A percentile compares a stretch with the other conserved stretches of the same genome.
Conservation (phyloP, 2,329 filamentous ascomycete species). For the Trichoderma sp. region DNA sequence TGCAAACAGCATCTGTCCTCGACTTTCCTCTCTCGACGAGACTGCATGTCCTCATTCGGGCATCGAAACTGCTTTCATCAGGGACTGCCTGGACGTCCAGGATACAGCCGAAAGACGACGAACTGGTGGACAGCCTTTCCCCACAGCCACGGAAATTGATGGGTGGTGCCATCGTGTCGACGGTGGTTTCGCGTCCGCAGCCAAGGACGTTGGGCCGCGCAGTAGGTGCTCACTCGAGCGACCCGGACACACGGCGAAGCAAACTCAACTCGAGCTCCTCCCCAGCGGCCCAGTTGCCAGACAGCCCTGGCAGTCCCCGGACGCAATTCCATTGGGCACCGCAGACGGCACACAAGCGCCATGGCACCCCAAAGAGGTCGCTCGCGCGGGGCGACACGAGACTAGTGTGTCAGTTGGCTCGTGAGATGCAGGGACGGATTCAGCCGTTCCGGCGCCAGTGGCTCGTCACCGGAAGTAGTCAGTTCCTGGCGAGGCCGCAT, state of each 20-base stretch:
- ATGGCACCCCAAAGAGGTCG: constrained; percentile 8
- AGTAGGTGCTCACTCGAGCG: constrained; percentile 5
- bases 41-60: background rate
- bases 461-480: constrained; percentile 20
- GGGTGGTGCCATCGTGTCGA: background rate
- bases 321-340: constrained; percentile 23
- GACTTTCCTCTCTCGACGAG: background rate
- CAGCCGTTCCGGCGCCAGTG: constrained; percentile 26
- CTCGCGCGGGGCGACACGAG: constrained; percentile 14
- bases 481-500: constrained; percentile 14
- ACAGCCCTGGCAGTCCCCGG: background rate
- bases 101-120: background rate
- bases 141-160: background rate
- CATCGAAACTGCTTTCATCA: background rate
- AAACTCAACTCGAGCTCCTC: background rate
- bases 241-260: background rate
- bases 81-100: background rate
- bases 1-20: background rate
- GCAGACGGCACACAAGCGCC: constrained; percentile 16
- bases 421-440: constrained; percentile 26
- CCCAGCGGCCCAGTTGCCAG: constrained; percentile 17
- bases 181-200: background rate
- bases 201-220: constrained; percentile 21
- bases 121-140: background rate
- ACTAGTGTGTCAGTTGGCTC: constrained; percentile 18